phyloP scores from a whole-genome alignment of 805 yeast genomes.

The Zygosaccharomyces pseudorouxii region DNA sequence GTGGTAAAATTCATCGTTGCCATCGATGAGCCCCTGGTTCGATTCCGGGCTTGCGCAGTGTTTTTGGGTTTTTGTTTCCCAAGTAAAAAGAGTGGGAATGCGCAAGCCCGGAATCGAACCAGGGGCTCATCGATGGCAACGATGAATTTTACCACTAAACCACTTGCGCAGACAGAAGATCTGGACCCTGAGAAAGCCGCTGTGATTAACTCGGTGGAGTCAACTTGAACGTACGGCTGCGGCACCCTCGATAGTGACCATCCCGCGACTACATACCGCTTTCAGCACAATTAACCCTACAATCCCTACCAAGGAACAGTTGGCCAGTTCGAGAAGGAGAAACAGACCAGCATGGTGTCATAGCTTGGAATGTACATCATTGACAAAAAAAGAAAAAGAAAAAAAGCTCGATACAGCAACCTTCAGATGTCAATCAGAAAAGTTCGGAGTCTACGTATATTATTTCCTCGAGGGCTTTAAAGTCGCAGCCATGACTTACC shows the following conservation, averaged over 20 bases:
- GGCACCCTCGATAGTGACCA: too few species aligned
- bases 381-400: too few species aligned
- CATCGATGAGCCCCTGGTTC: slow-evolving; percentile 8
- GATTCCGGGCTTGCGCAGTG: slow-evolving; percentile 2
- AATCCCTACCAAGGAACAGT: too few species aligned
- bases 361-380: neutral
- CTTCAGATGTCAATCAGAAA: neutral
- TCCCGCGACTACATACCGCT: too few species aligned
- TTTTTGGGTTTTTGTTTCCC: neutral
- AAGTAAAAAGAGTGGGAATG: neutral
- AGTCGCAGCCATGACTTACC: too few species aligned
- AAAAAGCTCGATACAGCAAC: too few species aligned
- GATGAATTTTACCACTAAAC: slow-evolving; percentile 7
- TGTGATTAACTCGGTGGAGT: too few species aligned
- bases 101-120: slow-evolving; percentile 8
- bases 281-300: too few species aligned
- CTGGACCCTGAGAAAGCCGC: too few species aligned
- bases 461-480: neutral
- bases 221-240: too few species aligned
- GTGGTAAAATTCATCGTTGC: slow-evolving; percentile 7
- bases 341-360: too few species aligned
- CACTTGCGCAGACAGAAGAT: slow-evolving; percentile 1
- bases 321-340: too few species aligned
- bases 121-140: slow-evolving; percentile 8
- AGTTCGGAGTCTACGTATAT: neutral